Evolutionary conservation across 2,329 filamentous ascomycete species (phyloP), one percentile per base, ranked within the genome.

Genomic region (Hymenotorrendiella dingleyae): DNA sequence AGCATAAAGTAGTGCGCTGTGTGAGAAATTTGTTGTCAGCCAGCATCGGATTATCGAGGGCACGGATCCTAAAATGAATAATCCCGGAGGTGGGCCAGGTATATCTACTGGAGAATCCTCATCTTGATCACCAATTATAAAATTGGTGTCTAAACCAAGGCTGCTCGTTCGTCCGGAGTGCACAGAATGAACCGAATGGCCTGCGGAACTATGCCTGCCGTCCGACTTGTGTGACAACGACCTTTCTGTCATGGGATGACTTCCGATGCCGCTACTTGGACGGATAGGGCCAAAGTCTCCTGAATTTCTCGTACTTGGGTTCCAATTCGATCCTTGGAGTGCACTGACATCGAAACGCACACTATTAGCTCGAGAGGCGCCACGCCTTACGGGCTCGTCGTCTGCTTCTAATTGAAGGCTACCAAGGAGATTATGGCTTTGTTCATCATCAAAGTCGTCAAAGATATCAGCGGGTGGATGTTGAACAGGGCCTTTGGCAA

Each of bases 321-420:
- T 83, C 78, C 93, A 94, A 62, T 89, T 77, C 7, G 78, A 89
- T 36, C 87, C 85, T 56, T 95, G 89, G 55, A 95, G 80, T 11
- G 91, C 90, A 59, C 88, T 95, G 62, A 97, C 91, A 60, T 97
- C 93, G 58, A 98, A 98, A 27, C 93, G 86, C 54, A 98, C 93
- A 60, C 93, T 97, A 62, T 97, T 97, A 36, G 93, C 91, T 55
- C 93, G 78, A 14, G 93, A 98, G 14, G 88, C 87, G 41, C 93
- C 87, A 50, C 91, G 79, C 27, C 88, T 80, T 44, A 88, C 82
- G 23, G 86, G 86, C 60, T 90, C 85, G 49, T 97, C 89, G 49
- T 95, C 90, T 4, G 83, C 76, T 51, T 95, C 91, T 6, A 97
- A 72, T 46, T 90, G 86, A 45, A 96, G 74, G 41, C 85, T 87